A percentile compares a stretch with the other conserved stretches of the same genome.
These are phyloP conservation scores for Camelina laxa DNA, from an alignment of 345 rosid species.

Conservation along the genomic window DNA sequence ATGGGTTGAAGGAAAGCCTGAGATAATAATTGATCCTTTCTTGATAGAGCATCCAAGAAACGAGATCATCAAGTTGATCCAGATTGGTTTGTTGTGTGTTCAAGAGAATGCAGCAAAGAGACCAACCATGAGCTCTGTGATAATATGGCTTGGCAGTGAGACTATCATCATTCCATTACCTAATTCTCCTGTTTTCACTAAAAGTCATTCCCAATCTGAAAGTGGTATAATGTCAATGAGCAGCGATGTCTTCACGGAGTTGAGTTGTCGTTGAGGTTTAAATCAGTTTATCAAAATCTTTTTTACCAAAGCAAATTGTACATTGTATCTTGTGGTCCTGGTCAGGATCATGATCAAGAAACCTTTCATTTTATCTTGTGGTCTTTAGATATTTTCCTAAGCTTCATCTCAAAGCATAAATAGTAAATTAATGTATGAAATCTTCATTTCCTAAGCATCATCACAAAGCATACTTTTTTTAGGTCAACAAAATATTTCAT, in stretches of 20 bases:
- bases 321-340: too few relatives aligned
- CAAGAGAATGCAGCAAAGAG: slow-evolving; percentile 46
- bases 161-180: slow-evolving; percentile 42
- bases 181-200: slow-evolving; percentile 45
- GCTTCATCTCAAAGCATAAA: too few relatives aligned
- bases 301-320: too few relatives aligned
- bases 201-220: neutral
- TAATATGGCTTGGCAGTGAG: slow-evolving; percentile 49
- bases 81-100: slow-evolving; percentile 56
- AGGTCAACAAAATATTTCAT: too few relatives aligned
- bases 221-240: slow-evolving; percentile 37
- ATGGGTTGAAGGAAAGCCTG: slow-evolving; percentile 52
- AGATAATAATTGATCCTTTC: slow-evolving; percentile 45
- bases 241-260: slow-evolving; percentile 42
- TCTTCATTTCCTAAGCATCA: too few relatives aligned
- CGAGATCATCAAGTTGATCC: slow-evolving; percentile 33
- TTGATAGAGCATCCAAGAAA: slow-evolving; percentile 9
- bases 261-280: slow-evolving; percentile 43
- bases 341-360: too few relatives aligned
- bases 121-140: slow-evolving; percentile 51
- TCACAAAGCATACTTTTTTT: too few relatives aligned
- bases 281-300: neutral
- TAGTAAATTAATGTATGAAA: too few relatives aligned
- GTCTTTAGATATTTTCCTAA: too few relatives aligned
- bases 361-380: too few relatives aligned